phyloP scores from a whole-genome alignment of 306 rosid species.

The Lithocarpus polystachyus region DNA sequence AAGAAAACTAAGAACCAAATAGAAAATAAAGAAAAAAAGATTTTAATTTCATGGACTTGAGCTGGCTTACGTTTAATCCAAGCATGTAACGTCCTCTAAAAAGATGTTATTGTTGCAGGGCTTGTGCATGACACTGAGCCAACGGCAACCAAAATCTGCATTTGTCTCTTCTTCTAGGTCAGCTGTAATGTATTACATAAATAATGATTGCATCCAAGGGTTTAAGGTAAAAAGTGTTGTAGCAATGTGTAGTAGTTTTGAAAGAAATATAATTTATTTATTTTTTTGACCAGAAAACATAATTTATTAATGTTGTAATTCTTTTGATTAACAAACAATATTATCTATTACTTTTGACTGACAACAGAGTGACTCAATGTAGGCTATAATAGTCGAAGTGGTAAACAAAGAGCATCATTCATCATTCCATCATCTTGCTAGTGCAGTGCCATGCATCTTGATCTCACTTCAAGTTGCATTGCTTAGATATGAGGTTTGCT shows the following conservation, averaged over 20 bases:
- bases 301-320: background rate
- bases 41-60: background rate
- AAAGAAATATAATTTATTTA: background rate
- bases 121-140: constrained; percentile 87
- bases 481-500: too few species aligned
- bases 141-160: constrained; percentile 40
- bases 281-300: background rate
- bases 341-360: background rate
- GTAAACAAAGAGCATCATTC: too few species aligned
- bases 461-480: too few species aligned
- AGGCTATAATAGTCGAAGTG: too few species aligned
- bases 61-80: background rate
- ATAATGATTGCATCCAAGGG: background rate
- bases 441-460: too few species aligned
- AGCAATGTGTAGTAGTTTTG: background rate
- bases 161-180: constrained; percentile 20
- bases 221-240: background rate
- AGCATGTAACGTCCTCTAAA: constrained; percentile 17
- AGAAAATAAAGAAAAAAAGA: background rate
- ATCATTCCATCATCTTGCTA: too few species aligned
- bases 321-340: background rate
- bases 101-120: constrained; percentile 60
- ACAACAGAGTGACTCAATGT: background rate
- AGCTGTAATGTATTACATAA: constrained; percentile 20
- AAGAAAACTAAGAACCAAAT: background rate